Conservation (phyloP, 2,329 filamentous ascomycete genomes). For the Podosphaera xanthii region DNA sequence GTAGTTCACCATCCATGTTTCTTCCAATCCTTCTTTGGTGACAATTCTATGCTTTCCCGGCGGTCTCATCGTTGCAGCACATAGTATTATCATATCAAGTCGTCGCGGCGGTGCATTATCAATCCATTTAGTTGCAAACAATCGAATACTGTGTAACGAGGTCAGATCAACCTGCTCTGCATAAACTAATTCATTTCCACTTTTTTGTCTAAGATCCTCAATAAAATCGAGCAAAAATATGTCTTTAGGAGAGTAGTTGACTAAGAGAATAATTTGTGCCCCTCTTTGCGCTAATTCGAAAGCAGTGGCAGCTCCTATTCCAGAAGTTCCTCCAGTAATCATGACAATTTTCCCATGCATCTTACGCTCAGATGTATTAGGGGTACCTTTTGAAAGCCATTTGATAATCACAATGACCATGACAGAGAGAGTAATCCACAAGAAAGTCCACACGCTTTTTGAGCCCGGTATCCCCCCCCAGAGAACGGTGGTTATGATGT, state of each 20-base stretch:
- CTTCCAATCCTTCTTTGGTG: conserved; percentile 63
- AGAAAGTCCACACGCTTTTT: conserved; percentile 22
- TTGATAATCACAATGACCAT: conserved; percentile 38
- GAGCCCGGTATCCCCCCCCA: conserved; percentile 9
- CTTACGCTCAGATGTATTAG: conserved; percentile 51
- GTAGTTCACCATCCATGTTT: conserved; percentile 88
- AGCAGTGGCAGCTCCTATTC: conserved; percentile 61
- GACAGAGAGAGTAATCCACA: conserved; percentile 27
- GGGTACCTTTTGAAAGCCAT: conserved; percentile 52
- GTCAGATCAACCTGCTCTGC: conserved; percentile 83
- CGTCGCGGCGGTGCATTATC: conserved; percentile 79
- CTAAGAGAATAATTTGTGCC: conserved; percentile 77
- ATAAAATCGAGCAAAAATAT: conserved; percentile 84
- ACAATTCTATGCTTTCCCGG: conserved; percentile 33
- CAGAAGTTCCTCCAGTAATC: conserved; percentile 83
- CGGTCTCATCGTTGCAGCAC: conserved; percentile 56
- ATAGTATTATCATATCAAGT: conserved; percentile 77
- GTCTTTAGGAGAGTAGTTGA: conserved; percentile 58
- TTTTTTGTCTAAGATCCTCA: conserved; percentile 56
- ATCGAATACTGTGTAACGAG: conserved; percentile 71
- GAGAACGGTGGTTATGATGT: conserved; percentile 12
- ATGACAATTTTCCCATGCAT: conserved; percentile 91
- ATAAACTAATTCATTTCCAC: conserved; percentile 73
- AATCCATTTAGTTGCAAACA: conserved; percentile 94
- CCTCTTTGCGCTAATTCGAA: conserved; percentile 56